These are phyloP conservation scores for Andrographis paniculata DNA, from an alignment of 305 asterid genomes.

Conservation along the genomic window DNA sequence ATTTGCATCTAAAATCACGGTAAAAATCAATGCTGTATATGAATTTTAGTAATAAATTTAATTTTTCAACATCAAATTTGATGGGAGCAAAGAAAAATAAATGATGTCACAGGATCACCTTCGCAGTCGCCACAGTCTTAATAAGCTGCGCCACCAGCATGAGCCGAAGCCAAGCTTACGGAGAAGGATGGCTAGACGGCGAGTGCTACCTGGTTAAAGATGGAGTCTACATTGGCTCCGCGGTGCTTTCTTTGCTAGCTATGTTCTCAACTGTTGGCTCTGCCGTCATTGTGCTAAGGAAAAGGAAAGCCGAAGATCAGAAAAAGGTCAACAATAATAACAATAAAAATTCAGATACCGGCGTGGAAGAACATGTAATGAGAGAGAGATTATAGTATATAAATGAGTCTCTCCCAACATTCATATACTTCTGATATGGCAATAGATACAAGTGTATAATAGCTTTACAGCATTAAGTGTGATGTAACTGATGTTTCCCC, in stretches of 20 bases:
- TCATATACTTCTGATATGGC: too few relatives aligned
- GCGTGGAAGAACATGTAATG: not conserved
- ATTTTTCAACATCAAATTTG: not conserved
- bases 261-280: conserved; percentile 41
- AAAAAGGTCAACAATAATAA: conserved; percentile 14
- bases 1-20: too few relatives aligned
- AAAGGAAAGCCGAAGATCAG: conserved; percentile 27
- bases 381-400: too few relatives aligned
- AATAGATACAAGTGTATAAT: too few relatives aligned
- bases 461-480: too few relatives aligned
- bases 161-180: conserved; percentile 47
- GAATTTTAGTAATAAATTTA: not conserved
- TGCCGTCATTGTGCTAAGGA: conserved; percentile 16
- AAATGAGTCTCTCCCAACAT: too few relatives aligned
- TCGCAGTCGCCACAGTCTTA: conserved; percentile 40
- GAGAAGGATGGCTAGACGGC: conserved; percentile 87
- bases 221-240: conserved; percentile 61
- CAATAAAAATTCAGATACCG: not conserved
- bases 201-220: conserved; percentile 76
- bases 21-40: too few relatives aligned
- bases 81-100: not conserved
- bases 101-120: conserved; percentile 49
- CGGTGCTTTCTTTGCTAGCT: conserved; percentile 37
- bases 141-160: conserved; percentile 61
- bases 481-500: too few relatives aligned